These are phyloP conservation scores for Schwanniomyces yamadae DNA, from an alignment of 805 yeast genomes.

Conservation along the genomic window DNA sequence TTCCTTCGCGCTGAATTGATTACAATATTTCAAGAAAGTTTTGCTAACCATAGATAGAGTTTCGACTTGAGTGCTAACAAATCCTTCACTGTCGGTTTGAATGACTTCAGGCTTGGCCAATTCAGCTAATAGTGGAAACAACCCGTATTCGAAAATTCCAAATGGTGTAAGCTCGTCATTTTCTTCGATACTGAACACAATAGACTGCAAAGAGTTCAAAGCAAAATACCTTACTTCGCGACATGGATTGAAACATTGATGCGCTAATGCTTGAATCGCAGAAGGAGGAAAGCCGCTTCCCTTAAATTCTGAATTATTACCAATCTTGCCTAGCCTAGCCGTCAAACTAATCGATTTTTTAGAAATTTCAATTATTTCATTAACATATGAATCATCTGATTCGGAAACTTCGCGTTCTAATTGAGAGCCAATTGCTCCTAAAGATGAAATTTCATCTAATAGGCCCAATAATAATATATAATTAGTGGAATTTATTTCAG, in stretches of 20 bases:
- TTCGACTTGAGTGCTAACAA: slow-evolving; percentile 63
- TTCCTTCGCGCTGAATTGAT: slow-evolving; percentile 22
- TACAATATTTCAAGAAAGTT: slow-evolving; percentile 36
- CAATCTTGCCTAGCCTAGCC: slow-evolving; percentile 42
- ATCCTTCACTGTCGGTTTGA: slow-evolving; percentile 60
- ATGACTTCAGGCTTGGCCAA: slow-evolving; percentile 61
- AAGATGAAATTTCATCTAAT: slow-evolving; percentile 75
- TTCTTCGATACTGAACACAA: slow-evolving; percentile 42
- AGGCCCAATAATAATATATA: slow-evolving; percentile 68
- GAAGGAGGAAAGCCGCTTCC: slow-evolving; percentile 50
- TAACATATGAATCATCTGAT: slow-evolving; percentile 45
- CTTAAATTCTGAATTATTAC: slow-evolving; percentile 32
- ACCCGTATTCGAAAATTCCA: slow-evolving; percentile 67
- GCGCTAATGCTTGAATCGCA: slow-evolving; percentile 77
- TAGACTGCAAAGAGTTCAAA: slow-evolving; percentile 54
- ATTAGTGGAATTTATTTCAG: slow-evolving; percentile 46
- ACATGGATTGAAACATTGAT: slow-evolving; percentile 88
- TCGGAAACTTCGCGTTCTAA: slow-evolving; percentile 60
- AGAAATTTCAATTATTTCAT: slow-evolving; percentile 56
- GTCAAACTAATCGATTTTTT: slow-evolving; percentile 64
- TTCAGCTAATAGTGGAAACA: slow-evolving; percentile 70
- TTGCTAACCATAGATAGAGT: slow-evolving; percentile 68
- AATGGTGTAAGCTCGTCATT: slow-evolving; percentile 43
- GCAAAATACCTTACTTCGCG: slow-evolving; percentile 71
- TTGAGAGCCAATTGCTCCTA: slow-evolving; percentile 77